Base-by-base conservation (phyloP, 2,329 filamentous ascomycete species). In the Ophiostoma quercus region DNA sequence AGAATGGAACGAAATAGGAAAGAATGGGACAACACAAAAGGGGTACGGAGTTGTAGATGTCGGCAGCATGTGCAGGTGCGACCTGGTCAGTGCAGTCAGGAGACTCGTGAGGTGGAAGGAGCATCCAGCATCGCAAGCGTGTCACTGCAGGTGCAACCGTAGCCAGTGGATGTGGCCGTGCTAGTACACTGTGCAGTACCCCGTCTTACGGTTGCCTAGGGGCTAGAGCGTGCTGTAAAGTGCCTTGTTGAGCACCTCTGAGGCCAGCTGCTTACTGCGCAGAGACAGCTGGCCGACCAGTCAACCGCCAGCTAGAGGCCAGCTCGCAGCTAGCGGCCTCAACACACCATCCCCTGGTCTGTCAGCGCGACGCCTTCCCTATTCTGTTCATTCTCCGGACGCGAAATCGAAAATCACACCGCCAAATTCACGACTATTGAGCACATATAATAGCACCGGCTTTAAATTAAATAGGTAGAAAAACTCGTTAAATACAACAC, bases 291-390 rank as follows among this genome's bases (percentile, higher is more conserved):
- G 47, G 34, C 34, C 34, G 16, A 3, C 22, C 11, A 57, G 51
- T 25, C 22, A 57, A 22, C 51, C 3, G 19, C 7, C 39, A 67
- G 65, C 70, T 67, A 32, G 66, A 57, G 22, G 51, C 54, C 54
- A 60, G 54, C 54, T 60, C 11, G 25, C 25, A 60, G 57, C 57
- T 62, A 62, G 25, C 22, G 22, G 12, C 12, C 22, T 47, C 43
- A 47, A 57, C 22, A 57, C 51, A 57, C 51, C 51, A 57, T 57
- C 51, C 51, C 51, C 51, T 25, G n/a, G 51, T 62, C 60, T 66
- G 67, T 37, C 34, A 70, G 70, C 69, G 68, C 72, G 65, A 71
- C 76, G 74, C 76, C 75, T 77, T 76, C 75, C 75, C 74, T 73
- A 66, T 37, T 65, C 62, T 65, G 62, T 25, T 39, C 32, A 65